Conservation (phyloP, 768 basidiomycete genomes). For the Leccinum boreale region DNA sequence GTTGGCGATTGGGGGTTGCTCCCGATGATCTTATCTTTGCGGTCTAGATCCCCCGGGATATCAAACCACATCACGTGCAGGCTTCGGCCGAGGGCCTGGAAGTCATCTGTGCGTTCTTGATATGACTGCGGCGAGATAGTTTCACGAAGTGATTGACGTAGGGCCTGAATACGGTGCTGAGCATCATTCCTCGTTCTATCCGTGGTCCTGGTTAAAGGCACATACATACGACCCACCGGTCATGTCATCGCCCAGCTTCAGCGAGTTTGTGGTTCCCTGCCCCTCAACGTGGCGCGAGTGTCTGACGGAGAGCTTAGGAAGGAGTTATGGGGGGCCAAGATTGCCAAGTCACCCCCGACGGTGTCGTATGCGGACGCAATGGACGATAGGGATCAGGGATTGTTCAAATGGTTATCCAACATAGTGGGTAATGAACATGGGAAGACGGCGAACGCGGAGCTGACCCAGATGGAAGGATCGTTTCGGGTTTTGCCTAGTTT, state of each 20-base stretch:
- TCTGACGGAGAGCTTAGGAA: conserved; percentile 38
- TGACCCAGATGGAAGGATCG: conserved; percentile 52
- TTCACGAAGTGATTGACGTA: conserved; percentile 7
- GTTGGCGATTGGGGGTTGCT: background rate
- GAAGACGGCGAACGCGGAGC: background rate
- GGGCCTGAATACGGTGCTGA: conserved; percentile 33
- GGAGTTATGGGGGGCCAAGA: conserved; percentile 78
- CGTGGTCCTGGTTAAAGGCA: conserved; percentile 78
- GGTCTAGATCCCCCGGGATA: conserved; percentile 69
- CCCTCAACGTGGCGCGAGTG: background rate
- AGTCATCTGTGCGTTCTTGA: conserved; percentile 60
- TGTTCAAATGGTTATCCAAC: conserved; percentile 79
- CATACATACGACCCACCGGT: conserved; percentile 79
- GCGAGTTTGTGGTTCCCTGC: conserved; percentile 42
- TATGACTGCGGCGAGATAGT: background rate
- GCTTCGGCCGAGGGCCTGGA: conserved; percentile 61
- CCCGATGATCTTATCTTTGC: background rate
- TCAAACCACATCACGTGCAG: conserved; percentile 59
- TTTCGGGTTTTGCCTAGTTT: conserved; percentile 87
- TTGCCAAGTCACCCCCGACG: conserved; percentile 69
- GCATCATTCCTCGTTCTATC: conserved; percentile 78
- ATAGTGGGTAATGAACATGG: conserved; percentile 49
- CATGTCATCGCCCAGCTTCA: conserved; percentile 11
- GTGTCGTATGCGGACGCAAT: conserved; percentile 74
- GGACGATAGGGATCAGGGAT: conserved; percentile 56